A percentile compares a stretch with the other conserved stretches of the same genome.
Evolutionary conservation across 2,329 filamentous ascomycete species (phyloP).

Genomic region (Pyrenochaeta sp.): DNA sequence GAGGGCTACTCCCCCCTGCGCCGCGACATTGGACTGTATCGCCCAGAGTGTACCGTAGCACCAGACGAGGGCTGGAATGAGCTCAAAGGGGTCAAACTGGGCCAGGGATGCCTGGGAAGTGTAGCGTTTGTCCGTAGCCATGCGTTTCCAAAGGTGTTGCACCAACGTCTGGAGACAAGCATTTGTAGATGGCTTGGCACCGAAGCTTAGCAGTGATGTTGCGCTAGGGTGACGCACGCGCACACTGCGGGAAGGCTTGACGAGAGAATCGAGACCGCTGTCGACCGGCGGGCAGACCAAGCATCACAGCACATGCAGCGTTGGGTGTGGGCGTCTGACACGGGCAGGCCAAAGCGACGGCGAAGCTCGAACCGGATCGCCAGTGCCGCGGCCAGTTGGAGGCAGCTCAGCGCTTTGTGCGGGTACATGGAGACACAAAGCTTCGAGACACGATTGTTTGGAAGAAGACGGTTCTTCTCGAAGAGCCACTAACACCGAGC

Average conservation of each 20-base stretch:
- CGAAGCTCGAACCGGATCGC: no score
- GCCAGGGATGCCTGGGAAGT: no score
- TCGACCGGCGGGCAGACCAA: constrained; percentile 4
- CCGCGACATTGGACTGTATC: background rate
- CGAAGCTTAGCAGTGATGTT: constrained; percentile 32
- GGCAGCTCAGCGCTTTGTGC: no score
- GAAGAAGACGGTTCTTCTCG: no score
- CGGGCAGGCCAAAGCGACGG: background rate
- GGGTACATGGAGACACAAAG: no score
- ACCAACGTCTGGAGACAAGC: constrained; percentile 27
- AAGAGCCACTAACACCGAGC: no score
- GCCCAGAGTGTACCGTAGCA: background rate
- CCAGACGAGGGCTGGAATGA: no score
- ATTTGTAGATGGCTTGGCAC: constrained; percentile 31
- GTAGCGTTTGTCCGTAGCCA: background rate
- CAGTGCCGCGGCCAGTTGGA: no score
- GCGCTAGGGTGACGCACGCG: constrained; percentile 7
- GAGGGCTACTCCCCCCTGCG: background rate
- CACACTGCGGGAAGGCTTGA: constrained; percentile 3
- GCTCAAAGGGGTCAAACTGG: no score
- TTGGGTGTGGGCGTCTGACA: constrained; percentile 1
- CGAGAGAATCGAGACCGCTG: constrained; percentile 12
- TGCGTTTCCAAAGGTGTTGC: background rate
- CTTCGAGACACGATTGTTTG: no score
- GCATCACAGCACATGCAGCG: constrained; percentile 5